Evolutionary conservation across 306 rosid species (phyloP), one percentile per base, ranked within the genome.

Genomic region (Arachis stenosperma): DNA sequence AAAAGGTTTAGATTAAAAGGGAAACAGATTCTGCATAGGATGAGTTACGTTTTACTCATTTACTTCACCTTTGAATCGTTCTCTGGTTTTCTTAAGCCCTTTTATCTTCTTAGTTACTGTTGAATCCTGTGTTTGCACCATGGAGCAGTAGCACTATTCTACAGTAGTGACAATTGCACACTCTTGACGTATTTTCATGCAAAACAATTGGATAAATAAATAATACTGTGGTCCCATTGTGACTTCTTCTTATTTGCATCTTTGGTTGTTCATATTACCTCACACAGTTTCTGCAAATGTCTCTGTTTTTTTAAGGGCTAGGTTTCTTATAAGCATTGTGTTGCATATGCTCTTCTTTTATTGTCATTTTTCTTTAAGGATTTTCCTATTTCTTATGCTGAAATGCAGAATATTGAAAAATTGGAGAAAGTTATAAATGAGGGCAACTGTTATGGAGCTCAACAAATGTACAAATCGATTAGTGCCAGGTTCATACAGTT

Each of bases 371-470:
- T 48, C 3, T 60, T 41, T 71, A 30, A 52, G 2, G 7, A 53
- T 56, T 48, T 50, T 67, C 14, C 1, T 33, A 42, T 80, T 42
- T 6, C 7, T 78, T 69, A 68, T 52, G 65, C 55, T 70, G 62
- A 33, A 60, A 59, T 84, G 88, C 92, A 95, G 97, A 84, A 91
- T 83, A 78, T 94, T 79, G 90, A 85, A 40, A 94, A 91, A 82
- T 81, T 95, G 78, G 82, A 80, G 85, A 88, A 88, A 84, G 87
- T 88, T 79, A 85, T 87, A 13, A 88, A 74, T 11, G 91, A 73
- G 15, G 99, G 92, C 4, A 86, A 95, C 75, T 83, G 10, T 78
- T 95, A 95, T 83, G 99, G 98, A 74, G 99, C 99, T 77, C 98
- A 91, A 76, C 99, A 95, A 75, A 87, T 91, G 97, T 95, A 91